Base-by-base conservation (phyloP, 2,329 filamentous ascomycete genomes). In the Hymenoscyphus albidus region DNA sequence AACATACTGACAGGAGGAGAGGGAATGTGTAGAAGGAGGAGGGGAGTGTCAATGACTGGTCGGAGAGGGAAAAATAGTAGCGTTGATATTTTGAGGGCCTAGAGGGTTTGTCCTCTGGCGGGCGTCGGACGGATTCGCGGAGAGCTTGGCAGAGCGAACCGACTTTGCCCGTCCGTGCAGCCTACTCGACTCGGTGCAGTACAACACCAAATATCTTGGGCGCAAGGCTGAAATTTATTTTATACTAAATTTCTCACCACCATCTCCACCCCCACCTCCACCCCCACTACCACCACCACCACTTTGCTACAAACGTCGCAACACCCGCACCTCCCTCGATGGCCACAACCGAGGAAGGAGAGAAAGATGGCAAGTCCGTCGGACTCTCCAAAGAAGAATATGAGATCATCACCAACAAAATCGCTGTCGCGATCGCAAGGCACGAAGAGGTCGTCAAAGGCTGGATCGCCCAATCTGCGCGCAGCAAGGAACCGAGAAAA, bases 1-100 rank as follows among this genome's bases (percentile, higher is more conserved):
- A 93, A 96, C 93, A 97, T 97, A 75, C 74, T 85, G 80, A 76
- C 74, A 58, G 62, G 58, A 64, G 65, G 62, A 69, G 68, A 67
- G 48, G 18, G 18, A 22, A 54, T 54, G 12, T 35, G 35, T 35
- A 35, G 48, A 54, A 67, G 67, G 59, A 64, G 68, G 67, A 71
- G 22, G 18, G n/a, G 7, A 5, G 22, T 51, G 44, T 22, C 42
- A 44, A 44, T 44, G 14, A 72, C 71, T 70, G 70, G 69, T 61
- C 65, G 63, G 58, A 66, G 65, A 62, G 58, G 48, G 12, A 54
- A 54, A 63, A 66, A 27, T 27, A 27, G 27, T 27, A 67, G 58
- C 44, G 55, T 39, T 63, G 64, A 55, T 63, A 40, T 67, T 68
- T 72, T 44, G 61, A 68, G 63, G 27, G 56, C 63, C 67, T 58